Evolutionary conservation across 2,329 filamentous ascomycete genomes (phyloP).

Genomic region (Neopestalotiopsis sp.): DNA sequence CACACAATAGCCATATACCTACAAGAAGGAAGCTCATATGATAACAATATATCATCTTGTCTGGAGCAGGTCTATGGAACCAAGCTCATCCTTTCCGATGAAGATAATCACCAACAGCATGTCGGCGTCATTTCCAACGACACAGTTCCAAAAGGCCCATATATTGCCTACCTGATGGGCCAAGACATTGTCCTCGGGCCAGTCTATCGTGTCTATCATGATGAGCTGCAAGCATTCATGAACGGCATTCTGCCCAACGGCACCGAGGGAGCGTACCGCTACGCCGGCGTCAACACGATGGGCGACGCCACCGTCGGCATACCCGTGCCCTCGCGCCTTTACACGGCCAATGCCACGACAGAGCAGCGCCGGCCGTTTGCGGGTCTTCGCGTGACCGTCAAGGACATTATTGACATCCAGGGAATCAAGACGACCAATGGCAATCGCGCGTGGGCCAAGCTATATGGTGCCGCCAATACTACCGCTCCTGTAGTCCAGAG

Average conservation of each 20-base stretch:
- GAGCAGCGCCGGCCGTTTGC: background rate
- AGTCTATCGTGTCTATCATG: background rate
- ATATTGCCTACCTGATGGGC: background rate
- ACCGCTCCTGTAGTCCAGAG: background rate
- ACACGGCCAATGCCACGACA: background rate
- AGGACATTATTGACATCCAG: background rate
- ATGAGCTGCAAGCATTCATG: slow-evolving; percentile 1
- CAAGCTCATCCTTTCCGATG: background rate
- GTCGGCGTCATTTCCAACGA: background rate
- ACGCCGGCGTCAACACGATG: background rate
- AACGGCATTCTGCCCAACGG: background rate
- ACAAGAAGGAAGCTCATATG: background rate
- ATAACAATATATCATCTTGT: background rate
- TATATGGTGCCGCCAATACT: background rate
- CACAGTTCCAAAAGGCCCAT: background rate
- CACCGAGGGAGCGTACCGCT: background rate
- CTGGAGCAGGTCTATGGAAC: background rate
- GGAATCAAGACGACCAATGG: slow-evolving; percentile 2
- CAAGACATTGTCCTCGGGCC: background rate
- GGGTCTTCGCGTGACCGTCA: slow-evolving; percentile 5
- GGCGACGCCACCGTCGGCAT: slow-evolving; percentile 1
- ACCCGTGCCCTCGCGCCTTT: slow-evolving; percentile 1
- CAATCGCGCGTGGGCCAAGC: background rate
- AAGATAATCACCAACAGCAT: background rate
- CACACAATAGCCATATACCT: background rate